A percentile compares a stretch with the other conserved stretches of the same genome.
These are phyloP conservation scores for Sporobolomyces roseus DNA, from an alignment of 768 basidiomycete species.

Conservation along the genomic window DNA sequence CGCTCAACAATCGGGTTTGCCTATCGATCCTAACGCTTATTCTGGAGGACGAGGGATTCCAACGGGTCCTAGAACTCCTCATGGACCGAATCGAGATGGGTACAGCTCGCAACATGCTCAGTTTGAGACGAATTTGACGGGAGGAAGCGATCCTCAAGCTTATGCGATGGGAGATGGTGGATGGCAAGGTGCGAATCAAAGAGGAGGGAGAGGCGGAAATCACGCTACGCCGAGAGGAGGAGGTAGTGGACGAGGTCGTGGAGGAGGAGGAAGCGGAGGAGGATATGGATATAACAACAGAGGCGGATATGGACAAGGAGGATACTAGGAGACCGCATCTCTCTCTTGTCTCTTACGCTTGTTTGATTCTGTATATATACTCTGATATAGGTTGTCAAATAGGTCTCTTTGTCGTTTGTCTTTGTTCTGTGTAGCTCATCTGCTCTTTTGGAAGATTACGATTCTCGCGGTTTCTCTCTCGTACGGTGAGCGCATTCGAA, in stretches of 20 bases:
- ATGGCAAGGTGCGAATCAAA: neutral
- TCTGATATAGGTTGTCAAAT: too few species aligned
- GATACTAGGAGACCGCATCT: too few species aligned
- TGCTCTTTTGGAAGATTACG: too few species aligned
- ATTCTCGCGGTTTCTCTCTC: too few species aligned
- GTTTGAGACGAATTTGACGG: constrained; percentile 7
- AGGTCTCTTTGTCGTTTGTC: too few species aligned
- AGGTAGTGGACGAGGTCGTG: neutral
- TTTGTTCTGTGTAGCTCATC: too few species aligned
- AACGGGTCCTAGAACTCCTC: neutral
- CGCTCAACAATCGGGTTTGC: neutral
- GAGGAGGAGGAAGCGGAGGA: neutral
- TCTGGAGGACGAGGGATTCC: neutral
- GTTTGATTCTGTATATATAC: too few species aligned
- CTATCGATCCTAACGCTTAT: neutral
- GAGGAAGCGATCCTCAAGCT: neutral
- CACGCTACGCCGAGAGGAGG: too few species aligned
- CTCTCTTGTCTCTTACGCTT: too few species aligned
- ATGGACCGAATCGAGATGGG: neutral
- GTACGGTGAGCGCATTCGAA: too few species aligned
- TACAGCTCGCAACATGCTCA: neutral
- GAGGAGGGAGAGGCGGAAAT: neutral
- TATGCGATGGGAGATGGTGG: constrained; percentile 9
- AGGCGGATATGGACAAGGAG: too few species aligned
- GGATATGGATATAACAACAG: neutral